Conservation (phyloP, 495 filamentous ascomycete genomes). For the Aspergillus coremiiformis region DNA sequence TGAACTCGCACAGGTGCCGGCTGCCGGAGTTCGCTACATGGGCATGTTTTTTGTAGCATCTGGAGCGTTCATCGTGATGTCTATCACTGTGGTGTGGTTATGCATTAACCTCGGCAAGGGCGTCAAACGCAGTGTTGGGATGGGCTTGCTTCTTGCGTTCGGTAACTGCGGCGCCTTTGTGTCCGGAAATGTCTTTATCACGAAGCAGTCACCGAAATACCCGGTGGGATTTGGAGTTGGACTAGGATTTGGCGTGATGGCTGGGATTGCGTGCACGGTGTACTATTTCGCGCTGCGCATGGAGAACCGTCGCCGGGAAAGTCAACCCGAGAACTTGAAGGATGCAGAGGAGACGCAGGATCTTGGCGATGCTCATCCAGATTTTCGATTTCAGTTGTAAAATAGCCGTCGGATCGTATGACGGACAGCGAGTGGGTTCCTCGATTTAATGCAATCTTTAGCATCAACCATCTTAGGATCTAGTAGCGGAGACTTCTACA, state of each 20-base stretch:
- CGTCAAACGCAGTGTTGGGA: conserved; percentile 47
- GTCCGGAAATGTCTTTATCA: conserved; percentile 46
- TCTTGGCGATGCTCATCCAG: conserved; percentile 53
- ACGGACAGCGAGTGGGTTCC: too few species aligned
- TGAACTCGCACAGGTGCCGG: conserved; percentile 34
- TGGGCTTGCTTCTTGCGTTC: conserved; percentile 46
- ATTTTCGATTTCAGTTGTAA: conserved; percentile 28
- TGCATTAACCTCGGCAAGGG: conserved; percentile 47
- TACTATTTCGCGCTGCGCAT: conserved; percentile 37
- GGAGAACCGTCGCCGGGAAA: conserved; percentile 35
- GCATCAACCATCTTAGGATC: too few species aligned
- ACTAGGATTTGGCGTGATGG: conserved; percentile 44
- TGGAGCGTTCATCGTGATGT: conserved; percentile 40
- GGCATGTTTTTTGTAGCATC: conserved; percentile 42
- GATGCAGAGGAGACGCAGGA: conserved; percentile 45
- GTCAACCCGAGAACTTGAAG: conserved; percentile 42
- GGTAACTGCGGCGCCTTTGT: conserved; percentile 49
- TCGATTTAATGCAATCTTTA: neutral
- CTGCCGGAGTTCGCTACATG: conserved; percentile 37
- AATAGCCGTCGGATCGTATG: too few species aligned
- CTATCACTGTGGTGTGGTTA: conserved; percentile 45
- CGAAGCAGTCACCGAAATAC: conserved; percentile 42
- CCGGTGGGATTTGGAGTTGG: conserved; percentile 41
- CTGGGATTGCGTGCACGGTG: conserved; percentile 30
- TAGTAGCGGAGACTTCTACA: too few species aligned